Base-by-base conservation (phyloP, 805 yeast species). In the Candida takata region DNA sequence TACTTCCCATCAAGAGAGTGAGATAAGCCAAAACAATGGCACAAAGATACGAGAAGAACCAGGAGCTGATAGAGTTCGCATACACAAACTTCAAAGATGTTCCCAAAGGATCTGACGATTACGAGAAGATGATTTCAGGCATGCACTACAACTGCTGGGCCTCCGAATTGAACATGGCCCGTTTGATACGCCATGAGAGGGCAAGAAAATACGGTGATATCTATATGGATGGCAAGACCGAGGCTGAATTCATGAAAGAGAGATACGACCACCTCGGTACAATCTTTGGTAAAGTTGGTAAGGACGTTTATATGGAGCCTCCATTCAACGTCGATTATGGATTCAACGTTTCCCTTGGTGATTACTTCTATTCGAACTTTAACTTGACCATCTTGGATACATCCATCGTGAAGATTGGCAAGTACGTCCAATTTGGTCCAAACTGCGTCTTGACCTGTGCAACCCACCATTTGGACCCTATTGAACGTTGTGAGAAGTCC, bases 311-410 rank as follows among this genome's bases (percentile, higher is more conserved):
- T 41, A 51, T 77, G 25, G 84, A 79, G 55, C 68, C 78, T 2
- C 85, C 85, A 6, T 69, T 74, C 47, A 61, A 43, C 41, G 72
- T 77, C 28, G 88, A 82, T 53, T 81, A 79, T 49, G 90, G 88
- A 0, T 70, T 63, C 54, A 82, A 81, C 55, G 60, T 71, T 25
- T 54, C 52, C 12, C 44, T 79, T 13, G 88, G 86, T 2, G 69
- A 76, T 38, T 54, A 60, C 20, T 73, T 77, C 53, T 81, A 76
- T 49, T 64, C 72, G 24, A 82, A 82, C 57, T 76, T 72, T 67
- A 74, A 74, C 40, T 37, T 58, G 13, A 52, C 58, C 1, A 58
- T 79, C 33, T 59, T 82, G 28, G 88, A 82, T 53, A 70, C 78
- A 44, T 67, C 80, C 0, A 46, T 76, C 26, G 74, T 82, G 27